These are phyloP conservation scores for Vigna nakashimae DNA, from an alignment of 306 rosid genomes.

Conservation along the genomic window DNA sequence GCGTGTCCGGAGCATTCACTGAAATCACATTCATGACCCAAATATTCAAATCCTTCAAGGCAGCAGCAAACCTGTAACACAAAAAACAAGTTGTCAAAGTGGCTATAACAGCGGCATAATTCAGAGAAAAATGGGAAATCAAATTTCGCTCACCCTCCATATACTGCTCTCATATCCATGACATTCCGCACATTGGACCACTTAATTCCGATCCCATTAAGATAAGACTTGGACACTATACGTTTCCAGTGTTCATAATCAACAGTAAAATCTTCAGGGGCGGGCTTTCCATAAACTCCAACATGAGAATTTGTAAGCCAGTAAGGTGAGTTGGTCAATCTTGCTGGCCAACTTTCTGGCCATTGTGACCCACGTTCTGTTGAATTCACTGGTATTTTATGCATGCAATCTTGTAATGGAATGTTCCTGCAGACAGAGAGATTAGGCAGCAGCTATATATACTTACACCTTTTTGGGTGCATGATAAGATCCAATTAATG, in stretches of 20 bases:
- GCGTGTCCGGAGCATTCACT: slow-evolving; percentile 83
- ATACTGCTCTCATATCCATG: slow-evolving; percentile 92
- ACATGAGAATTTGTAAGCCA: slow-evolving; percentile 82
- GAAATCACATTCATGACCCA: slow-evolving; percentile 83
- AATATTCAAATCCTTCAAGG: slow-evolving; percentile 50
- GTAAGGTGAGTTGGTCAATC: slow-evolving; percentile 83
- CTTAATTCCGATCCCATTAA: slow-evolving; percentile 78
- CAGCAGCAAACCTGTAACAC: slow-evolving; percentile 54
- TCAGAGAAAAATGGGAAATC: slow-evolving; percentile 28
- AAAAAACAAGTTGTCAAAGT: slow-evolving; percentile 38
- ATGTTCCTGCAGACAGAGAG: slow-evolving; percentile 67
- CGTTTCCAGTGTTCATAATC: slow-evolving; percentile 89
- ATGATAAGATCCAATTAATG: neutral
- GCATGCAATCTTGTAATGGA: slow-evolving; percentile 89
- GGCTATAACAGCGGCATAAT: slow-evolving; percentile 30
- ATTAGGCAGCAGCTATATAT: slow-evolving; percentile 30
- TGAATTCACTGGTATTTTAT: slow-evolving; percentile 69
- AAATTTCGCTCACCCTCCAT: slow-evolving; percentile 75
- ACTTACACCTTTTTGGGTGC: neutral
- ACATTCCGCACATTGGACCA: slow-evolving; percentile 92
- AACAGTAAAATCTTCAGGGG: slow-evolving; percentile 86
- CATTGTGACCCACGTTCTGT: slow-evolving; percentile 88
- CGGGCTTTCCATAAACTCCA: slow-evolving; percentile 97
- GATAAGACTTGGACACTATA: slow-evolving; percentile 76
- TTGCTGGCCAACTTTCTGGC: slow-evolving; percentile 89